phyloP scores from a whole-genome alignment of 768 basidiomycete species.

The Solioccasus polychromus region DNA sequence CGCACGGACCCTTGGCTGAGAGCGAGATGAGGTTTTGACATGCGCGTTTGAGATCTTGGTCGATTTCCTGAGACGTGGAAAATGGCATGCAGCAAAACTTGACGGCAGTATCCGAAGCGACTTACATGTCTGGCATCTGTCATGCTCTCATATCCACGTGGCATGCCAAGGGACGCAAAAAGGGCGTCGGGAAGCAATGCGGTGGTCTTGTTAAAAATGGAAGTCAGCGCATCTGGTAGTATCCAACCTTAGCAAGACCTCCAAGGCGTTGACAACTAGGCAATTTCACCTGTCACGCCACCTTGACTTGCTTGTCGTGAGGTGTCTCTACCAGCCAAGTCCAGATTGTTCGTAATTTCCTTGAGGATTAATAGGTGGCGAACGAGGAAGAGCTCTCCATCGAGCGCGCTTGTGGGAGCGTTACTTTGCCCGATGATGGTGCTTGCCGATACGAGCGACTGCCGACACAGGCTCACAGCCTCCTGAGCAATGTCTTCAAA shows the following conservation, averaged over 20 bases:
- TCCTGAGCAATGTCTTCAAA: conserved; percentile 97
- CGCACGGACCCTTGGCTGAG: conserved; percentile 55
- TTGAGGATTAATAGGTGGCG: conserved; percentile 89
- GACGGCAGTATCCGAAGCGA: neutral
- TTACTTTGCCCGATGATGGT: conserved; percentile 57
- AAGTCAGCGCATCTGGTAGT: conserved; percentile 28
- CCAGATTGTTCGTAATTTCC: conserved; percentile 79
- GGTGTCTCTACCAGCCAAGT: conserved; percentile 50
- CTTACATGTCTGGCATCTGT: conserved; percentile 71
- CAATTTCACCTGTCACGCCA: conserved; percentile 56
- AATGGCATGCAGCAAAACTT: neutral
- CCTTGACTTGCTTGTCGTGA: conserved; percentile 43
- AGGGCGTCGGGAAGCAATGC: conserved; percentile 61
- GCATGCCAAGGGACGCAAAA: conserved; percentile 68
- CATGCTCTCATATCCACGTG: conserved; percentile 57
- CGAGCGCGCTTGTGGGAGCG: conserved; percentile 45
- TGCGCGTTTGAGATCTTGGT: conserved; percentile 76
- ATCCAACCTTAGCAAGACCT: conserved; percentile 3
- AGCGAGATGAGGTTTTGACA: conserved; percentile 82
- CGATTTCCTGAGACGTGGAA: conserved; percentile 63
- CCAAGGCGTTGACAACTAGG: neutral
- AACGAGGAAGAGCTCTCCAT: conserved; percentile 84
- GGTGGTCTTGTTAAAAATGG: conserved; percentile 32
- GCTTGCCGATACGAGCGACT: conserved; percentile 74
- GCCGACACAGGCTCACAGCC: conserved; percentile 76